A percentile compares a stretch with the other conserved stretches of the same genome.
phyloP scores from a whole-genome alignment of 352 stramenopile species.

The Globisporangium cederbergense region DNA sequence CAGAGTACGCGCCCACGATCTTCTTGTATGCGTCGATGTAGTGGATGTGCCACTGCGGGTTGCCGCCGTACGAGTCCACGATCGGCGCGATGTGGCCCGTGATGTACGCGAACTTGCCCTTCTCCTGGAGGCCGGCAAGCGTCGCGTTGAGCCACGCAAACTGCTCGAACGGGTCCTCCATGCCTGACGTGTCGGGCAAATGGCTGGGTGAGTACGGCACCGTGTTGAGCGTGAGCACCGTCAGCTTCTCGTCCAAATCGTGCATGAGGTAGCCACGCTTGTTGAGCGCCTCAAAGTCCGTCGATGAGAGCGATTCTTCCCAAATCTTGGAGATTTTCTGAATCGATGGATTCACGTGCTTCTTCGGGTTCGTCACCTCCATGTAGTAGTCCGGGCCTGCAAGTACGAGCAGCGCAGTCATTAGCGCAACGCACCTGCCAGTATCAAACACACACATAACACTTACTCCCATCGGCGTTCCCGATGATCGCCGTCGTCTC shows the following conservation, averaged over 20 bases:
- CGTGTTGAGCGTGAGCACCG: constrained; percentile 77
- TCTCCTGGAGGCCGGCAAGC: constrained; percentile 39
- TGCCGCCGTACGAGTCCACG: constrained; percentile 81
- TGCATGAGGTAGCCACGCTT: constrained; percentile 60
- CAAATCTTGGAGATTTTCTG: constrained; percentile 47
- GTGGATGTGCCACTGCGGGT: constrained; percentile 79
- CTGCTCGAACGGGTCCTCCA: constrained; percentile 86
- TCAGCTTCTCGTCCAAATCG: constrained; percentile 57
- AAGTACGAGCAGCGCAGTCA: neutral
- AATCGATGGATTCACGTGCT: constrained; percentile 54
- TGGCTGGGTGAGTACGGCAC: constrained; percentile 79
- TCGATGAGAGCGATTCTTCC: constrained; percentile 42
- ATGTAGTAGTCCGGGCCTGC: constrained; percentile 73
- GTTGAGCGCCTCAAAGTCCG: constrained; percentile 56
- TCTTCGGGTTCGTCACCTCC: constrained; percentile 59
- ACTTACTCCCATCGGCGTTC: constrained; percentile 71
- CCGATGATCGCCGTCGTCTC: constrained; percentile 77
- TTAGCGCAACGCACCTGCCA: neutral
- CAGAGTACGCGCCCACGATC: constrained; percentile 57
- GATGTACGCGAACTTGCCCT: constrained; percentile 74
- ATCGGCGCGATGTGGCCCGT: constrained; percentile 89
- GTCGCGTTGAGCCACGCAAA: constrained; percentile 87
- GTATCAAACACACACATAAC: neutral
- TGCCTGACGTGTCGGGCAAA: constrained; percentile 58
- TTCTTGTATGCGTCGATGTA: constrained; percentile 84